Evolutionary conservation across 2,329 filamentous ascomycete genomes (phyloP).

Genomic region (Aspergillus sp.): DNA sequence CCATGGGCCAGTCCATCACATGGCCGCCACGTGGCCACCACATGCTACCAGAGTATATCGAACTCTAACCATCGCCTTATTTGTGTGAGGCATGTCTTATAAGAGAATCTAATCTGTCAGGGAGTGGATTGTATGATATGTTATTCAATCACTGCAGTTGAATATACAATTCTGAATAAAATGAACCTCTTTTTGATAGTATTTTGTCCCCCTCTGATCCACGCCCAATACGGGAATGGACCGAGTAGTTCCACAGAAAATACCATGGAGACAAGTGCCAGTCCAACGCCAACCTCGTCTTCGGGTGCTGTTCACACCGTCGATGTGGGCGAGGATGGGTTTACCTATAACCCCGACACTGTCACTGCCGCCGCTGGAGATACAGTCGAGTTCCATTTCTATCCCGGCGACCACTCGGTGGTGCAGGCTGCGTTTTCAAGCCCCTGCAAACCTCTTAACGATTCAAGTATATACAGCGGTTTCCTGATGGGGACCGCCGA

Average conservation of each 20-base stretch:
- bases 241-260: neutral
- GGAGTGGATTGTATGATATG: too few relatives aligned
- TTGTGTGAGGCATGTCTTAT: too few relatives aligned
- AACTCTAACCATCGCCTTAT: too few relatives aligned
- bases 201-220: neutral
- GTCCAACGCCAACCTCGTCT: constrained; percentile 1
- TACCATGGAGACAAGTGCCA: neutral
- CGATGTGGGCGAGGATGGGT: constrained; percentile 44
- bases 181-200: neutral
- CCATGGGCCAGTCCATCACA: too few relatives aligned
- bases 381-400: constrained; percentile 55
- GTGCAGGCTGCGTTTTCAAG: constrained; percentile 50
- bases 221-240: neutral
- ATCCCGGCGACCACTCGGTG: constrained; percentile 52
- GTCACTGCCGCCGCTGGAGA: constrained; percentile 49
- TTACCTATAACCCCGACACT: constrained; percentile 47
- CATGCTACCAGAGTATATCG: too few relatives aligned
- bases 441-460: constrained; percentile 49
- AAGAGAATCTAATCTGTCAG: too few relatives aligned
- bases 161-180: too few relatives aligned
- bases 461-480: constrained; percentile 48
- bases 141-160: too few relatives aligned
- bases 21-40: too few relatives aligned
- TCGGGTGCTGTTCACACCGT: constrained; percentile 34
- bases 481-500: constrained; percentile 28